Evolutionary conservation across 1,284 basidiomycete genomes (phyloP).

Genomic region (Boletus sp.): DNA sequence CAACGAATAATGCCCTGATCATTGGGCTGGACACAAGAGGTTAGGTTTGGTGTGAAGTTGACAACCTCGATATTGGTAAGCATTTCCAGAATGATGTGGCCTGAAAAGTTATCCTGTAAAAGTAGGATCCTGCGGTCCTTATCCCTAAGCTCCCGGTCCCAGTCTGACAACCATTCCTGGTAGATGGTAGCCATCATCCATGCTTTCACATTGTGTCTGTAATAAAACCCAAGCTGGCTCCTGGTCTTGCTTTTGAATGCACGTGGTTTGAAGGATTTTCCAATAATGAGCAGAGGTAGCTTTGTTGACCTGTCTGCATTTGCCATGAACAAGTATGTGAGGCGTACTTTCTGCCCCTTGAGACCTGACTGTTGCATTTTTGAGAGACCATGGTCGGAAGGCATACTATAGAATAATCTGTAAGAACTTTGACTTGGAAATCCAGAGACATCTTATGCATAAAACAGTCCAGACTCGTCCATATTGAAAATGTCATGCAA

Average conservation of each 20-base stretch:
- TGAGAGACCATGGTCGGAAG: constrained; percentile 11
- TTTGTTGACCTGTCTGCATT: constrained; percentile 35
- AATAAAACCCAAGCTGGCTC: constrained; percentile 33
- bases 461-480: constrained; percentile 5
- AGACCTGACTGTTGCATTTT: neutral
- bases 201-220: constrained; percentile 26
- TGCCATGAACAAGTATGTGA: neutral
- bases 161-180: constrained; percentile 12
- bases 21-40: constrained; percentile 5
- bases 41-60: constrained; percentile 8
- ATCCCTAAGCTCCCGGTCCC: neutral
- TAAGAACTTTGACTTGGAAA: no score
- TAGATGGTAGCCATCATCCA: constrained; percentile 29
- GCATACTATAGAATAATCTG: constrained; percentile 5
- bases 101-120: constrained; percentile 12
- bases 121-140: neutral
- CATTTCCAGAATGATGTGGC: neutral
- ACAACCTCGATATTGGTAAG: constrained; percentile 8
- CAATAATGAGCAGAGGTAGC: constrained; percentile 29
- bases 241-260: constrained; percentile 27
- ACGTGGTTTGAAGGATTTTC: constrained; percentile 24
- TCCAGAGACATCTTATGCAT: constrained; percentile 12
- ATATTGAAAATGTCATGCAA: constrained; percentile 14
- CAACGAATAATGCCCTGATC: constrained; percentile 9
- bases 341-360: neutral